These are phyloP conservation scores for Ricinus communis DNA, from an alignment of 345 rosid species.

Conservation along the genomic window DNA sequence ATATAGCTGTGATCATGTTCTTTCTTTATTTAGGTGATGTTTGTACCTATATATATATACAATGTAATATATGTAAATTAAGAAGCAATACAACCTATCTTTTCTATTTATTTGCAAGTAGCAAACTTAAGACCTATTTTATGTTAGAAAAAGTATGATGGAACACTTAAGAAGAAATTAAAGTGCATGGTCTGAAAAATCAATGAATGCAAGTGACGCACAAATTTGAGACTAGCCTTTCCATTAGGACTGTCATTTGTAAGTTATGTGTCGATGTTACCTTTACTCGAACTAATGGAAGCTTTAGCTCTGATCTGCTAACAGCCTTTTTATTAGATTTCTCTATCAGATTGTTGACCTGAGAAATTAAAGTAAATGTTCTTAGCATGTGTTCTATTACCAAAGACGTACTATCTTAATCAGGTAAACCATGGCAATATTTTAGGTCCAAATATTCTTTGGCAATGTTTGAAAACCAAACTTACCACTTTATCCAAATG, in stretches of 20 bases:
- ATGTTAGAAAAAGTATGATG: background rate
- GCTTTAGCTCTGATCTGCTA: constrained; percentile 63
- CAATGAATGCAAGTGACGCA: background rate
- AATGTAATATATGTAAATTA: too few relatives aligned
- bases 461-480: constrained; percentile 22
- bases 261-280: constrained; percentile 33
- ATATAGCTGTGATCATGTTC: too few relatives aligned
- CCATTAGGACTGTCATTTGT: background rate
- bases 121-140: background rate
- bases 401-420: background rate
- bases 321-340: constrained; percentile 59
- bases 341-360: constrained; percentile 85
- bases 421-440: constrained; percentile 4
- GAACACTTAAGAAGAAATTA: background rate
- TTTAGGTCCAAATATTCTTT: constrained; percentile 20
- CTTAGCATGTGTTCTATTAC: constrained; percentile 4
- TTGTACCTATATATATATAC: too few relatives aligned
- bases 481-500: constrained; percentile 91
- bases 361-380: constrained; percentile 20
- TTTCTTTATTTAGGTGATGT: too few relatives aligned
- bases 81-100: too few relatives aligned
- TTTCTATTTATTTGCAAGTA: too few relatives aligned
- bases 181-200: background rate
- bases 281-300: constrained; percentile 89
- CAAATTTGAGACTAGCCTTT: constrained; percentile 8